phyloP scores from a whole-genome alignment of 345 rosid genomes.

The Salix viminalis region DNA sequence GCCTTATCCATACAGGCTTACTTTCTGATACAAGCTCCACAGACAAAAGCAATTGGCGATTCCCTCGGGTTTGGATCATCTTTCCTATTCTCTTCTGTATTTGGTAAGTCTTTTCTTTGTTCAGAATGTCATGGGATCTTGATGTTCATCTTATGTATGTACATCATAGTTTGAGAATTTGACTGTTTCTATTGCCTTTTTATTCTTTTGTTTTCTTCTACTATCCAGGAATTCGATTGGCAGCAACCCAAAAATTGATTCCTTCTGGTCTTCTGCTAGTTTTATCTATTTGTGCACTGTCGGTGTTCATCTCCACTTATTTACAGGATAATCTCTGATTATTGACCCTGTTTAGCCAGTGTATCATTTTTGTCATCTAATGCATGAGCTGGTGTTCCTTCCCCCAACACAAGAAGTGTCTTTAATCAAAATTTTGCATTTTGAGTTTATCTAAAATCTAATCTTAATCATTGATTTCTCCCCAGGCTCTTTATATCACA shows the following conservation, averaged over 20 bases:
- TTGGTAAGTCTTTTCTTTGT: conserved; percentile 39
- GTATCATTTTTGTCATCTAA: background rate
- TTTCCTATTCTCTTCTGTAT: conserved; percentile 65
- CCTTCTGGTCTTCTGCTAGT: conserved; percentile 70
- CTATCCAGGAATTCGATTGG: conserved; percentile 63
- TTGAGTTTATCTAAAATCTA: background rate
- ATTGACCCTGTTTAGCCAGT: background rate
- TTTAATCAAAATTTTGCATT: background rate
- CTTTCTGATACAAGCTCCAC: conserved; percentile 61
- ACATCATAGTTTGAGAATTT: background rate
- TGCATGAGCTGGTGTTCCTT: background rate
- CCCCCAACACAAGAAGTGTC: background rate
- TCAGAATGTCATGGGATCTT: conserved; percentile 3
- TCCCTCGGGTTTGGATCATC: conserved; percentile 79
- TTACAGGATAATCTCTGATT: conserved; percentile 40
- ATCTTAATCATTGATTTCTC: background rate
- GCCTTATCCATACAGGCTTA: conserved; percentile 40
- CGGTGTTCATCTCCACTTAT: conserved; percentile 55
- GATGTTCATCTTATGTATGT: background rate
- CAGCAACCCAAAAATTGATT: conserved; percentile 50
- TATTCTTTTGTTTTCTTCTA: conserved; percentile 2
- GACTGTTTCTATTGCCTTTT: background rate
- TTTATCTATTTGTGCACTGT: conserved; percentile 51
- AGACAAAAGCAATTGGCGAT: conserved; percentile 63
- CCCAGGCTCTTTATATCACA: background rate